phyloP scores from a whole-genome alignment of 176 grass and related monocot genomes.

The Oryza meridionalis region DNA sequence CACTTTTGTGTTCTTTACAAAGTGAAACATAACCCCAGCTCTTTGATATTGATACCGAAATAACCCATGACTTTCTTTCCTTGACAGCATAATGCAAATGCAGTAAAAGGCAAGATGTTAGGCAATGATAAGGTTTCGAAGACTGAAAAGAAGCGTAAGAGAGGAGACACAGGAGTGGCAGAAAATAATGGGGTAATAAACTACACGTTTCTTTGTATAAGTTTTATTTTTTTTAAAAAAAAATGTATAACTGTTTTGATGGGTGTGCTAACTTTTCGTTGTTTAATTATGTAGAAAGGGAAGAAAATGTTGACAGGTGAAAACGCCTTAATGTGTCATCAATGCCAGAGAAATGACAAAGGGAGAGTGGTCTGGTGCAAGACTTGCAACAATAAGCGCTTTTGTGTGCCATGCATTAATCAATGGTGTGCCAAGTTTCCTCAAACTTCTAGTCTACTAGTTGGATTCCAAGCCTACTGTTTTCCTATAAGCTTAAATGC shows the following conservation, averaged over 20 bases:
- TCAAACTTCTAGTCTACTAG: background rate
- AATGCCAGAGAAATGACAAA: slow-evolving; percentile 70
- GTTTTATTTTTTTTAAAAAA: background rate
- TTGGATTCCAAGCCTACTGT: slow-evolving; percentile 1
- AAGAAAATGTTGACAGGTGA: slow-evolving; percentile 39
- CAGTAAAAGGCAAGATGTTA: background rate
- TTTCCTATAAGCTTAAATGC: background rate
- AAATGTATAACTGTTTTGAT: background rate
- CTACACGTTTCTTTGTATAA: background rate
- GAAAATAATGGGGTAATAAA: slow-evolving; percentile 31
- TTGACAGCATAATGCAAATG: background rate
- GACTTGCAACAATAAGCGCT: slow-evolving; percentile 58
- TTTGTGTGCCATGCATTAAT: slow-evolving; percentile 60
- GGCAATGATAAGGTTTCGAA: background rate
- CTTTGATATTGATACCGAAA: background rate
- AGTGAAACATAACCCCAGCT: background rate
- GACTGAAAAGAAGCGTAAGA: slow-evolving; percentile 19
- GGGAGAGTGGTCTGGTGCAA: slow-evolving; percentile 55
- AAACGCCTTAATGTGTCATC: slow-evolving; percentile 62
- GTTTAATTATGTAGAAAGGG: slow-evolving; percentile 38
- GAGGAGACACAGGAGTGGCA: background rate
- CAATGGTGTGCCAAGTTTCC: slow-evolving; percentile 49
- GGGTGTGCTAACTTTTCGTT: background rate
- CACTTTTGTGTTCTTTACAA: background rate
- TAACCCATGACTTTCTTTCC: background rate